Evolutionary conservation across 345 rosid genomes (phyloP), one percentile per base, ranked within the genome.

Genomic region (Turritis glabra): DNA sequence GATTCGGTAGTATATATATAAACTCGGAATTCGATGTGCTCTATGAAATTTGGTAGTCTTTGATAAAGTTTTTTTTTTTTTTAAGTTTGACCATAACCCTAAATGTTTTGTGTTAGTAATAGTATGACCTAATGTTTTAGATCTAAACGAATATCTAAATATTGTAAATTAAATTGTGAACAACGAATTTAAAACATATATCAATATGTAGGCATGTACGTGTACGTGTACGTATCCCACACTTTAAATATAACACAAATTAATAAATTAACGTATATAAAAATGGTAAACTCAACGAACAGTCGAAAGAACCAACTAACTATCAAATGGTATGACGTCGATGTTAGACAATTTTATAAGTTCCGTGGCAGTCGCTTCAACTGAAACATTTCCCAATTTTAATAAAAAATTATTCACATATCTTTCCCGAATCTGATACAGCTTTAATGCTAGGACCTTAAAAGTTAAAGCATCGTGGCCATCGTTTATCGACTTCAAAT

Each of bases 281-380:
- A 17, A 8, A 18, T n/a, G 18, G 27, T 8, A 23, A 2, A 5
- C 73, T 47, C 72, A 74, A 65, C 72, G 33, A 67, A 75, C 46
- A 58, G 37, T 58, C 79, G 62, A 75, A 58, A 54, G 33, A 67
- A 66, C 73, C 73, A 74, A 75, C 79, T 40, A 75, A 75, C 79
- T 67, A 67, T 67, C 79, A 67, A 59, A 48, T 59, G 12, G 5
- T 38, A 37, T 6, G 72, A 52, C n/a, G 44, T 66, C 32, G 50
- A 40, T 40, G 62, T 17, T 25, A 6, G 40, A 21, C 43, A 50
- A 14, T 14, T 8, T 38, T n/a, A 50, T 44, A 30, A 43, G 47
- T 43, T 64, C 17, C 25, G 44, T 37, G 9, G 41, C 33, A 57
- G 61, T 48, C 30, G 73, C 44, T 74, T 67, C 78, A 57, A 29